Evolutionary conservation across 768 basidiomycete genomes (phyloP), one percentile per base, ranked within the genome.

Genomic region (Wakefieldia striispora): DNA sequence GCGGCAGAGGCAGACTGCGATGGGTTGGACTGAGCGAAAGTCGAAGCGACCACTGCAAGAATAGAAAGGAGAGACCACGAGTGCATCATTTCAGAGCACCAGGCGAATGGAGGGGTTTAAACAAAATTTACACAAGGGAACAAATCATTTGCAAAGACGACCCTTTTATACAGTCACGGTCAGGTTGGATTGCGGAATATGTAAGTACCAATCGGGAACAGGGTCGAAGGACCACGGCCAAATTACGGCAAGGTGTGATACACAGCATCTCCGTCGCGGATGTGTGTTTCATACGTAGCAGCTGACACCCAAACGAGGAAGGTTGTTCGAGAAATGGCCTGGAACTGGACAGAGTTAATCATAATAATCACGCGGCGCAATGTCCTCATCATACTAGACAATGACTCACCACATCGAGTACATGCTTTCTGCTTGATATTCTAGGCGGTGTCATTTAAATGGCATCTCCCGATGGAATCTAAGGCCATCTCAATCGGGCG

Each of bases 11-110:
- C n/a, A 6, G 33, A 33, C 33, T 33, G 33, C n/a, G 69, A 62
- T 2, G 66, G 44, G 21, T 36, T 31, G 10, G 59, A 38, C 3
- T 49, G 50, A 36, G 64, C 63, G 16, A 55, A 17, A 19, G 51
- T 60, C 9, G 60, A 58, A 16, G 61, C 55, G 3, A 66, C 21
- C 19, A 57, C 4, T 7, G 54, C 51, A 10, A 68, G 45, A 2
- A 43, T 53, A 40, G 42, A 66, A 60, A 68, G 53, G 55, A 68
- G 55, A 38, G 67, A 57, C 68, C 60, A 58, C 41, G 62, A 57
- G 39, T 61, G 65, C 68, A 68, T 58, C 23, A n/a, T 50, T 10
- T 36, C 47, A 46, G 40, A 50, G 49, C 48, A 59, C 52, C 27
- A 8, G 56, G 56, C 53, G 44, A 48, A 36, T 0, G 46, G 39